These are phyloP conservation scores for Geum urbanum DNA, from an alignment of 306 rosid species.

Conservation along the genomic window DNA sequence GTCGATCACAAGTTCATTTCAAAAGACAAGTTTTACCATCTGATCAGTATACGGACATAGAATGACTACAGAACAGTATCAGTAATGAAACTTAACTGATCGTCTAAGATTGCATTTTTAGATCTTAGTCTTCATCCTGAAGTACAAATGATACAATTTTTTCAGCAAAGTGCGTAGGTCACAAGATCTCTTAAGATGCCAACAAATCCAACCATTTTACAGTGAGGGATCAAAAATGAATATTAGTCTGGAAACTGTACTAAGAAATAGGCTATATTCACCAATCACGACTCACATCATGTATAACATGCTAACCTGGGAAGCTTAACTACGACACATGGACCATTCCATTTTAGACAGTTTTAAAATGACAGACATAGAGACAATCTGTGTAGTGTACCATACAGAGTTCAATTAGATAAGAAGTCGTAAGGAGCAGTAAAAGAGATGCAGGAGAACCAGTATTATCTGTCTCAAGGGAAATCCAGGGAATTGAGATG, in stretches of 20 bases:
- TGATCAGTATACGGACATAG: background rate
- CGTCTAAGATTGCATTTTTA: background rate
- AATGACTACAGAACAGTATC: background rate
- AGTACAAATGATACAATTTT: background rate
- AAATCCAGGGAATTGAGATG: constrained; percentile 5
- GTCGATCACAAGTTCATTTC: background rate
- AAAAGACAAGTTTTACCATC: constrained; percentile 4
- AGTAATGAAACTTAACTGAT: background rate
- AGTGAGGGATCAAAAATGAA: background rate
- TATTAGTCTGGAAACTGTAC: background rate
- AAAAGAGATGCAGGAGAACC: background rate
- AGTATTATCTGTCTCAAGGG: background rate
- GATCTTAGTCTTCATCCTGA: background rate
- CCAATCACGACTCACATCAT: background rate
- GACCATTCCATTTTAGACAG: background rate
- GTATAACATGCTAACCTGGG: background rate
- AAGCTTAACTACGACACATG: background rate
- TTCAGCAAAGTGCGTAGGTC: background rate
- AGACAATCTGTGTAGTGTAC: background rate
- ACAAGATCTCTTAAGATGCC: background rate
- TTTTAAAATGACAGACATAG: background rate
- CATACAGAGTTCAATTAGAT: background rate
- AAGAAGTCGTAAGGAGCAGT: background rate
- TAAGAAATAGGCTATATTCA: background rate
- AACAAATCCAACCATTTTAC: background rate